These are phyloP conservation scores for Fistulina hepatica DNA, from an alignment of 1,284 basidiomycete genomes.

Conservation along the genomic window DNA sequence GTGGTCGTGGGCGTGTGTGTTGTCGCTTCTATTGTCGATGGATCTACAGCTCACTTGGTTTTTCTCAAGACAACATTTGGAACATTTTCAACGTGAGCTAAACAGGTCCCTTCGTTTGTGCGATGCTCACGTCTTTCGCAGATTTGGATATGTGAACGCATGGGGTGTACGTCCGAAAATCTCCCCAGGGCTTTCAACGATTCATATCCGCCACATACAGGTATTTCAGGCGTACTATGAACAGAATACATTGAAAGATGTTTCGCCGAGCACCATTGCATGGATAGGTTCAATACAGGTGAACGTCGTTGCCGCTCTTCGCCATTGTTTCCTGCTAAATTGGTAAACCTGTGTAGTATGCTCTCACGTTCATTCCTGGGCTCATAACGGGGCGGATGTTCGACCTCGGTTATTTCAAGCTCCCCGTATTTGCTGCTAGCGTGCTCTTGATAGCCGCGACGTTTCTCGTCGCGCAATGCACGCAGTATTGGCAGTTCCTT, in stretches of 20 bases:
- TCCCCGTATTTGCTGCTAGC: slow-evolving; percentile 30
- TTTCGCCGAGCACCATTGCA: slow-evolving; percentile 24
- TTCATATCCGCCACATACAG: slow-evolving; percentile 13
- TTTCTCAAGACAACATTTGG: slow-evolving; percentile 19
- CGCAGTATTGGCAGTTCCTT: slow-evolving; percentile 38
- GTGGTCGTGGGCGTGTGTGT: slow-evolving; percentile 20
- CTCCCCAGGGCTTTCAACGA: neutral
- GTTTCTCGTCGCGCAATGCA: slow-evolving; percentile 37
- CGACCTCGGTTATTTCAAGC: slow-evolving; percentile 37
- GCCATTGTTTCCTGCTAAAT: neutral
- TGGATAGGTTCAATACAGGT: slow-evolving; percentile 52
- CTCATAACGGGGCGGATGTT: slow-evolving; percentile 34
- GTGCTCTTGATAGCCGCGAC: slow-evolving; percentile 31
- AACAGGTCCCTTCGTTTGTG: neutral
- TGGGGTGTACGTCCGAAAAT: slow-evolving; percentile 16
- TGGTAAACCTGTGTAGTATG: slow-evolving; percentile 12
- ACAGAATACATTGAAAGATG: slow-evolving; percentile 20
- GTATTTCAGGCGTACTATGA: slow-evolving; percentile 31
- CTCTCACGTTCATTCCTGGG: slow-evolving; percentile 27
- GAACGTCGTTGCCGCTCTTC: neutral
- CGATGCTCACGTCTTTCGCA: slow-evolving; percentile 6
- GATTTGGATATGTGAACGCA: slow-evolving; percentile 14
- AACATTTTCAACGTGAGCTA: slow-evolving; percentile 24
- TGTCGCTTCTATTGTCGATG: neutral
- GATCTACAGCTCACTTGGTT: neutral